Evolutionary conservation across 2,329 filamentous ascomycete genomes (phyloP), one percentile per base, ranked within the genome.

Genomic region (Sarocladiaceae sp.): DNA sequence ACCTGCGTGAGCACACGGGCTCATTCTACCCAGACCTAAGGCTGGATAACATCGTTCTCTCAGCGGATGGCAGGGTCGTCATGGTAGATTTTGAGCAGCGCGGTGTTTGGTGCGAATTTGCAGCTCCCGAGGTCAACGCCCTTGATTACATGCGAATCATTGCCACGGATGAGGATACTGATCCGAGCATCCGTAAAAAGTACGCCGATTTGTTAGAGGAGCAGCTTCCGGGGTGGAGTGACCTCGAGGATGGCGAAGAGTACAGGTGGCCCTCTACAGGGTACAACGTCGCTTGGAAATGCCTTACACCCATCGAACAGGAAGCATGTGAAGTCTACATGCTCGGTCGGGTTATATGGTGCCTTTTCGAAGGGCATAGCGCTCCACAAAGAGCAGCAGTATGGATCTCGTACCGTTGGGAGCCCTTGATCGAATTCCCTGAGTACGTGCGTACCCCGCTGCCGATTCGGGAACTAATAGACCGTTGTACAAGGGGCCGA

Each of bases 51-150:
- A 64, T 81, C 26, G 70, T 81, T 3, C 58, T 80, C 12, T 72
- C 73, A 1, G 62, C 63, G 18, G 52, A 60, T 1, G 62, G 61
- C 16, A 66, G 78, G 44, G 59, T 70, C 9, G 55, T 80, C 53
- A 73, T 82, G 68, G 68, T 81, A 4, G 78, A 82, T 49, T 79
- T 82, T 53, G 78, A 82, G 58, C 77, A 81, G 56, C 69, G 78
- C 24, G 77, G 78, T 6, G 75, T 80, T 2, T 81, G 77, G 77
- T 78, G 72, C 57, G 74, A 79, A 55, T 81, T 80, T 56, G 73
- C 72, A 1, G 67, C 78, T 1, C 78, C 78, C 0, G 78, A 82
- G 54, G 70, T 81, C 48, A 78, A 79, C 53, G 70, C 72, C 21
- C 61, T 81, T 39, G 76, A 81, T 51, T 79, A 78, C 50, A 54